These are phyloP conservation scores for Curvularia spicifera DNA, from an alignment of 2,329 filamentous ascomycete species.

Conservation along the genomic window DNA sequence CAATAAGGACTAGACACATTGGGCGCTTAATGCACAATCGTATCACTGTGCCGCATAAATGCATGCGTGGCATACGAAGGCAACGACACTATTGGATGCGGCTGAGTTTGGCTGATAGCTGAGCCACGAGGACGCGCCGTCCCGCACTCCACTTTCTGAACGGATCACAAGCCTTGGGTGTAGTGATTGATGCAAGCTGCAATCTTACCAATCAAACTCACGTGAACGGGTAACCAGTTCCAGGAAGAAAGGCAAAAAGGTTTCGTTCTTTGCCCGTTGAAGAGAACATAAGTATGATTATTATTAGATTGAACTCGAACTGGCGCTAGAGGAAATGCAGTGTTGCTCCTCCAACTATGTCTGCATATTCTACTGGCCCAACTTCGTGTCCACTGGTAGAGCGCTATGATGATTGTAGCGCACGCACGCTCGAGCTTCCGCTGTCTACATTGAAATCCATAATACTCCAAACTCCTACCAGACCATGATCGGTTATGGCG, in stretches of 20 bases:
- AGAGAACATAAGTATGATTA: not conserved
- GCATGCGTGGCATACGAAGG: not conserved
- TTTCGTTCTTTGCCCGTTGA: not conserved
- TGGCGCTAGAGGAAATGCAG: not conserved
- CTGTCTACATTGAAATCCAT: not conserved
- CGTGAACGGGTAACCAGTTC: not conserved
- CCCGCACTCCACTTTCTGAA: not conserved
- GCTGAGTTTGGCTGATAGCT: not conserved
- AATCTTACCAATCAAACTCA: not conserved
- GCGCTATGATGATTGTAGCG: not conserved
- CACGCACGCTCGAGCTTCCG: not conserved
- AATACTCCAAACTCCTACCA: not conserved
- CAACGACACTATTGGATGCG: not conserved
- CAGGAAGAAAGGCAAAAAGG: not conserved
- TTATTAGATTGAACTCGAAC: not conserved
- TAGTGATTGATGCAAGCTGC: not conserved
- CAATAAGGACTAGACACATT: not conserved
- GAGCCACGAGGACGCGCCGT: not conserved
- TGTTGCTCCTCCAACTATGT: not conserved
- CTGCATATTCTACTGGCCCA: not conserved
- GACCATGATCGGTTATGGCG: not conserved
- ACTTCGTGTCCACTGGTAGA: not conserved
- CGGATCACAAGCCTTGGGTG: not conserved
- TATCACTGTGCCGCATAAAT: constrained; percentile 2
- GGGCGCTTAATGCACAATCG: constrained; percentile 2